Base-by-base conservation (phyloP, 257 asterid genomes). In the Gentiana macrophylla region DNA sequence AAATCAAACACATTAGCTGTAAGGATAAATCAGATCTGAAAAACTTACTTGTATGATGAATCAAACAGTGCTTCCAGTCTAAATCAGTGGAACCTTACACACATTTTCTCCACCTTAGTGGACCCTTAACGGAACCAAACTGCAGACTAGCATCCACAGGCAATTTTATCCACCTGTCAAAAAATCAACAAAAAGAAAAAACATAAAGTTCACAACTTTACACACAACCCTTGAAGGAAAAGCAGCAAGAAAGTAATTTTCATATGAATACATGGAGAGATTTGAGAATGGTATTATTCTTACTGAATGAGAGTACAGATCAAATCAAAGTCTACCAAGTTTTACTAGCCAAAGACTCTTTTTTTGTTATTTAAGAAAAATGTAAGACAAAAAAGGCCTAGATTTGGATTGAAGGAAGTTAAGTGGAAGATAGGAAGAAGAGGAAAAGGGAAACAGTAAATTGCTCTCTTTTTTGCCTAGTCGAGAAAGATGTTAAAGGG, bases 21-120 rank as follows among this genome's bases (percentile, higher is more conserved):
- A 13, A 57, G 60, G 56, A 51, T 13, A 73, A 72, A 70, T 71
- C 80, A 74, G 87, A 82, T 87, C 96, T 83, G 83, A 68, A 51
- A 24, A 67, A 82, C 87, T 84, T 74, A 83, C 95, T 60, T 66
- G 59, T 68, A 68, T 56, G 55, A 66, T 41, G 46, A 5, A 41
- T 41, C 46, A 64, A 59, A 5, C 56, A 43, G 45, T 49, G 6
- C 34, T 34, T 45, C 49, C 35, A 38, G 51, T 3, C 68, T 61
- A 51, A 68, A 72, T 66, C 56, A 0, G 46, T 62, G 60, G 69
- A 61, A 47, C 63, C 60, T 59, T n/a, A 49, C 62, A 56, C 37
- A 63, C 63, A 62, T 35, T 51, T 61, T 48, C 35, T 45, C 24
- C 24, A 47, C 62, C 32, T 35, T 56, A 24, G 62, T 47, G 57